These are phyloP conservation scores for Jacaranda mimosifolia DNA, from an alignment of 257 asterid species.

Conservation along the genomic window DNA sequence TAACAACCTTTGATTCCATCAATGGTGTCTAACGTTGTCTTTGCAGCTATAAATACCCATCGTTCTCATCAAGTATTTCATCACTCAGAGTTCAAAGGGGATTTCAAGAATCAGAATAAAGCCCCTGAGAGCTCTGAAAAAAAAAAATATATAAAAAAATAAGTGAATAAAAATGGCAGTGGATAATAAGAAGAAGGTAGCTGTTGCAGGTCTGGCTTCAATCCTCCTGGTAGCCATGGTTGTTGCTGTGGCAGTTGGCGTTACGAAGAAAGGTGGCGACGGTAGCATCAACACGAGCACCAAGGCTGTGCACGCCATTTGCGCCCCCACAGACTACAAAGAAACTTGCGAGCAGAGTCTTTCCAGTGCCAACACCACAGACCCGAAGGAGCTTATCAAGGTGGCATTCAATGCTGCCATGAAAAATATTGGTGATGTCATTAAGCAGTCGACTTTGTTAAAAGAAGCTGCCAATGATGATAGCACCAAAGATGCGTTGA, in stretches of 20 bases:
- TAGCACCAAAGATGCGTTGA: neutral
- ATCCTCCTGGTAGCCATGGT: constrained; percentile 64
- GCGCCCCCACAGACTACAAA: constrained; percentile 68
- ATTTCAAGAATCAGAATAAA: neutral
- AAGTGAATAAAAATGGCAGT: constrained; percentile 22
- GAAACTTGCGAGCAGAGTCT: constrained; percentile 62
- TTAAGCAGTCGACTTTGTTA: neutral
- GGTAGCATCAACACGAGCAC: neutral
- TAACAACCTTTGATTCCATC: neutral
- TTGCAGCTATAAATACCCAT: constrained; percentile 16
- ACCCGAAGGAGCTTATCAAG: constrained; percentile 65
- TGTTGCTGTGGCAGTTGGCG: constrained; percentile 44
- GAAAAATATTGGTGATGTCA: constrained; percentile 38
- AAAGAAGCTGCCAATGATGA: neutral
- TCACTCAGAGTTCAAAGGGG: constrained; percentile 32
- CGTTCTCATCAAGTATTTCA: neutral
- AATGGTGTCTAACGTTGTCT: neutral
- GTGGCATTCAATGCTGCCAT: constrained; percentile 51
- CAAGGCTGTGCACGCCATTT: constrained; percentile 56
- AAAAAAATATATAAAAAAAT: neutral
- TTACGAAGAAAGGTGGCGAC: neutral
- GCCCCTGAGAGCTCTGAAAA: constrained; percentile 34
- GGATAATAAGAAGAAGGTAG: constrained; percentile 40
- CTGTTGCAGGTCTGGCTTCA: constrained; percentile 50
- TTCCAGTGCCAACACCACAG: constrained; percentile 51